phyloP scores from a whole-genome alignment of 352 stramenopile species.

The Phytopythium montanum region DNA sequence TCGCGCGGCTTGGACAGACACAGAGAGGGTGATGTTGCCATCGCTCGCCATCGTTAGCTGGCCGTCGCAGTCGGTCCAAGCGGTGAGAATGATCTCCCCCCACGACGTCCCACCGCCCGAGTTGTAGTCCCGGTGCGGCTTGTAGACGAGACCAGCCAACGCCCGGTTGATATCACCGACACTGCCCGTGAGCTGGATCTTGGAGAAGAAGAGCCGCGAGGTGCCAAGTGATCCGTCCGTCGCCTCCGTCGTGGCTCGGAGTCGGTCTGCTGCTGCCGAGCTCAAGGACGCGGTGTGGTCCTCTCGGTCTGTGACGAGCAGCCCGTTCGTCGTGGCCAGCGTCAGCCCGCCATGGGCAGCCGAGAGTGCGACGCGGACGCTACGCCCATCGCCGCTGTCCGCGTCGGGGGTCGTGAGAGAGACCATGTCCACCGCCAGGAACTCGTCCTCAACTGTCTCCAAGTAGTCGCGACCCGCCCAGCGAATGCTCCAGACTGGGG shows the following conservation, averaged over 20 bases:
- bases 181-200: slow-evolving; percentile 25
- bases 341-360: slow-evolving; percentile 51
- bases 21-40: slow-evolving; percentile 13
- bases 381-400: slow-evolving; percentile 18
- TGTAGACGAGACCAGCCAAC: slow-evolving; percentile 52
- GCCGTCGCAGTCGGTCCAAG: slow-evolving; percentile 6
- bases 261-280: slow-evolving; percentile 5
- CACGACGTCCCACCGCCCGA: slow-evolving; percentile 25
- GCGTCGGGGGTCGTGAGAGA: slow-evolving; percentile 29
- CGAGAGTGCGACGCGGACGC: slow-evolving; percentile 29
- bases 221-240: slow-evolving; percentile 14
- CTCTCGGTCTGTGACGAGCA: slow-evolving; percentile 21
- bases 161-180: slow-evolving; percentile 42
- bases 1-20: slow-evolving; percentile 28
- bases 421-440: slow-evolving; percentile 31
- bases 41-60: neutral
- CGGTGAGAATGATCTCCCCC: slow-evolving; percentile 29
- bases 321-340: slow-evolving; percentile 33
- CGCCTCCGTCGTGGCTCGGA: neutral
- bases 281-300: slow-evolving; percentile 10
- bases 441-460: slow-evolving; percentile 38
- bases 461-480: slow-evolving; percentile 8
- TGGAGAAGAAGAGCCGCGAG: slow-evolving; percentile 44
- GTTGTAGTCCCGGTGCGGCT: slow-evolving; percentile 45
- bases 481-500: slow-evolving; percentile 27